phyloP scores from a whole-genome alignment of 352 stramenopile genomes.

The Plasmopara muralis region DNA sequence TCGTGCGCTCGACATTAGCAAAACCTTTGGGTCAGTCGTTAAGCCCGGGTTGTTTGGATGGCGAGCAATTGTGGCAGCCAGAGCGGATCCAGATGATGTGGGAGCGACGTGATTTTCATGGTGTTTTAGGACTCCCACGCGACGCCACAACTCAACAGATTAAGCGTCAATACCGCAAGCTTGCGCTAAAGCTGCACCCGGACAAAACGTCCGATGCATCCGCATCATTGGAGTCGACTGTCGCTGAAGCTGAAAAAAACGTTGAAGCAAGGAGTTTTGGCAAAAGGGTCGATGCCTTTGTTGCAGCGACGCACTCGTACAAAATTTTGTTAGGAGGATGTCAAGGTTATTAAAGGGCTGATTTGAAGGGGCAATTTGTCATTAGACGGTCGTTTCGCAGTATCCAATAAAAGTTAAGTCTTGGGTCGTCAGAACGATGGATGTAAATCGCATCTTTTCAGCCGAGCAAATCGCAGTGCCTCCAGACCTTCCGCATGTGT shows the following conservation, averaged over 20 bases:
- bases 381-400: slow-evolving; percentile 12
- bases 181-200: slow-evolving; percentile 79
- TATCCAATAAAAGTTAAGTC: not conserved
- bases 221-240: slow-evolving; percentile 27
- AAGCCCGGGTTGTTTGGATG: slow-evolving; percentile 38
- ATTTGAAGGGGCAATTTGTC: slow-evolving; percentile 11
- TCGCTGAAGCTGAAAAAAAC: slow-evolving; percentile 15
- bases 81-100: slow-evolving; percentile 76
- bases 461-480: slow-evolving; percentile 89
- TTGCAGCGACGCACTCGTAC: slow-evolving; percentile 72
- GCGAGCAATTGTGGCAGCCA: slow-evolving; percentile 68
- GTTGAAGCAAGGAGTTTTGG: slow-evolving; percentile 11
- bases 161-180: slow-evolving; percentile 78
- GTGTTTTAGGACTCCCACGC: slow-evolving; percentile 59
- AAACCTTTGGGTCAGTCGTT: slow-evolving; percentile 24
- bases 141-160: slow-evolving; percentile 61
- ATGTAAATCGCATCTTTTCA: slow-evolving; percentile 90
- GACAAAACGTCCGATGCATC: slow-evolving; percentile 54
- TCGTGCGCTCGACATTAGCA: slow-evolving; percentile 49
- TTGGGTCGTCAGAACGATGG: slow-evolving; percentile 36
- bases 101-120: slow-evolving; percentile 70
- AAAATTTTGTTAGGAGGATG: slow-evolving; percentile 56
- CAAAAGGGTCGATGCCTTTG: slow-evolving; percentile 70
- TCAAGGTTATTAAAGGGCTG: slow-evolving; percentile 29
- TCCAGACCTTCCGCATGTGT: slow-evolving; percentile 72